These are phyloP conservation scores for Zygosaccharomyces kombuchaensis DNA, from an alignment of 805 yeast species.

Conservation along the genomic window DNA sequence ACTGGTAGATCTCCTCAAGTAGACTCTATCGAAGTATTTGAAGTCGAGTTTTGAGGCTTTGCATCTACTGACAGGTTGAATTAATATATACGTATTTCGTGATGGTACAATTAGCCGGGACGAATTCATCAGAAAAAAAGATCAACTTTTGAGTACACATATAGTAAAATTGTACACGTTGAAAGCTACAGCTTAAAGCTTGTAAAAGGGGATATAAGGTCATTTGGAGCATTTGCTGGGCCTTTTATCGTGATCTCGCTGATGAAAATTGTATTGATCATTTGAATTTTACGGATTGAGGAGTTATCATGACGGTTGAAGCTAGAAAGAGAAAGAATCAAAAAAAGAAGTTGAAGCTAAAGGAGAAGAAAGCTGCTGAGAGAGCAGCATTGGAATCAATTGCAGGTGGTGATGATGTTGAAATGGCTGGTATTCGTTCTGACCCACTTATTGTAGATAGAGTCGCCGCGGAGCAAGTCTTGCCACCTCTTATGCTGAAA, in stretches of 20 bases:
- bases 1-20: too few relatives aligned
- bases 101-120: background rate
- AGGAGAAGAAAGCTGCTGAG: constrained; percentile 29
- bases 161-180: background rate
- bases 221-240: background rate
- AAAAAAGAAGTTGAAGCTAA: constrained; percentile 34
- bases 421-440: constrained; percentile 5
- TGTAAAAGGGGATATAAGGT: background rate
- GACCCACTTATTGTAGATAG: constrained; percentile 6
- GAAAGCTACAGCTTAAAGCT: background rate
- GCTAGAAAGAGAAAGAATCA: constrained; percentile 35
- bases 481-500: background rate
- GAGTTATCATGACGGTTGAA: constrained; percentile 19
- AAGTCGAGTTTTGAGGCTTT: background rate
- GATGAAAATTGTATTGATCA: background rate
- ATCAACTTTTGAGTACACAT: constrained; percentile 1
- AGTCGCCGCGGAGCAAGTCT: constrained; percentile 4
- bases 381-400: constrained; percentile 3
- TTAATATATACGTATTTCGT: background rate
- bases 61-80: background rate
- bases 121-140: constrained; percentile 1
- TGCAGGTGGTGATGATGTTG: constrained; percentile 4
- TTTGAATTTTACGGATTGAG: constrained; percentile 1
- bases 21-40: too few relatives aligned
- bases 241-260: background rate